phyloP scores from a whole-genome alignment of 371 early-diverging fungal genomes.

The Zychaea mexicana region DNA sequence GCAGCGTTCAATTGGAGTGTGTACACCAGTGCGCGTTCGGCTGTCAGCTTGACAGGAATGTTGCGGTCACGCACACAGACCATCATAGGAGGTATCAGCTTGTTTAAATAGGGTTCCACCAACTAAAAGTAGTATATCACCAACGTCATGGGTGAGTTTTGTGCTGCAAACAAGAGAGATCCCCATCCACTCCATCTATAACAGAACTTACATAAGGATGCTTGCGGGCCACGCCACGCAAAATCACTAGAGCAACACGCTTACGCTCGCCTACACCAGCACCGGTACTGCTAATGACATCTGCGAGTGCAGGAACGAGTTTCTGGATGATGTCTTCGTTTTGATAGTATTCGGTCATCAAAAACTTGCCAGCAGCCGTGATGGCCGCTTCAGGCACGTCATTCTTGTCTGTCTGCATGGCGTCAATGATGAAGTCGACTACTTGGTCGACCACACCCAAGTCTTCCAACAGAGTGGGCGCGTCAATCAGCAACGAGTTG shows the following conservation, averaged over 20 bases:
- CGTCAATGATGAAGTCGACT: slow-evolving; percentile 19
- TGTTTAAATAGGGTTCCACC: slow-evolving; percentile 47
- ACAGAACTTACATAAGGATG: slow-evolving; percentile 32
- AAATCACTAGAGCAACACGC: slow-evolving; percentile 42
- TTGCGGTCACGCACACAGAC: slow-evolving; percentile 73
- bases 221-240: slow-evolving; percentile 47
- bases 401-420: slow-evolving; percentile 3
- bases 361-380: slow-evolving; percentile 51
- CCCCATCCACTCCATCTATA: neutral
- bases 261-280: slow-evolving; percentile 39
- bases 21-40: slow-evolving; percentile 77
- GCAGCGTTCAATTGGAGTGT: slow-evolving; percentile 61
- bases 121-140: slow-evolving; percentile 18
- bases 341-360: slow-evolving; percentile 46
- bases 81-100: slow-evolving; percentile 71
- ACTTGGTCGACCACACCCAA: slow-evolving; percentile 23
- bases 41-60: slow-evolving; percentile 81
- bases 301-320: slow-evolving; percentile 33
- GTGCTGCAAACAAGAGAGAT: neutral
- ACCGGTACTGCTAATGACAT: slow-evolving; percentile 29
- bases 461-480: slow-evolving; percentile 49
- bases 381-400: slow-evolving; percentile 57
- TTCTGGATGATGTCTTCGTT: slow-evolving; percentile 31
- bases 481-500: slow-evolving; percentile 49
- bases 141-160: too few species aligned